Percentiles rank a stretch among this genome's conserved stretches.
phyloP scores from a whole-genome alignment of 2,329 filamentous ascomycete species.

The Aspergillus bombycis region DNA sequence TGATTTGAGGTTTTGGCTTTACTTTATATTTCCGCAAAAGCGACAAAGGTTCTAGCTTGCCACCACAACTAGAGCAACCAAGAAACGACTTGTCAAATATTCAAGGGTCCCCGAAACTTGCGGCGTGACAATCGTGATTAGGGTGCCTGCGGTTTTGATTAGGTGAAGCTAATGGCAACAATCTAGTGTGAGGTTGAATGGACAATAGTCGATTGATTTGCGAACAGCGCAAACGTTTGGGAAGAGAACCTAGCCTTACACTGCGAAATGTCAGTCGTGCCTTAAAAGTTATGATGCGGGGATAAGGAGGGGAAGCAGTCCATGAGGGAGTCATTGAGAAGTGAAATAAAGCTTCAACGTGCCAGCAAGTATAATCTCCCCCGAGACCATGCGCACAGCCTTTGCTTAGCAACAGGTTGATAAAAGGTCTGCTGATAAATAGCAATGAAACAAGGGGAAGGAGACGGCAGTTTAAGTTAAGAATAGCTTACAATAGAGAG shows the following conservation, averaged over 20 bases:
- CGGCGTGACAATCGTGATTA: neutral
- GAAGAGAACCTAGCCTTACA: neutral
- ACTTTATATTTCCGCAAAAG: neutral
- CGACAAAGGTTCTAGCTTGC: neutral
- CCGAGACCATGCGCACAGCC: neutral
- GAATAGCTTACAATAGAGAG: conserved; percentile 16
- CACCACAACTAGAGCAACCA: neutral
- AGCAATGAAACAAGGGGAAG: conserved; percentile 1
- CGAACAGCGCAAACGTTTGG: neutral
- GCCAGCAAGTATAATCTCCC: neutral
- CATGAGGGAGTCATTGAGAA: neutral
- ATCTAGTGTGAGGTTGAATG: neutral
- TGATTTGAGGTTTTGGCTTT: neutral
- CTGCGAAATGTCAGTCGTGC: neutral
- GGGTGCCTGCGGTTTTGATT: neutral
- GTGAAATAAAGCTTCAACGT: neutral
- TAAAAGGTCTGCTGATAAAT: neutral
- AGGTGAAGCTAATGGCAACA: neutral
- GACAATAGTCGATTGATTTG: neutral
- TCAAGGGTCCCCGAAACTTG: neutral
- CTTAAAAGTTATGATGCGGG: neutral
- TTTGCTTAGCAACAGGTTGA: neutral
- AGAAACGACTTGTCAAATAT: neutral
- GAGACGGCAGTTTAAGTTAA: neutral
- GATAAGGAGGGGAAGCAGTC: neutral